Conservation (phyloP, 2,329 filamentous ascomycete genomes). For the Paraphoma chrysanthemicola region DNA sequence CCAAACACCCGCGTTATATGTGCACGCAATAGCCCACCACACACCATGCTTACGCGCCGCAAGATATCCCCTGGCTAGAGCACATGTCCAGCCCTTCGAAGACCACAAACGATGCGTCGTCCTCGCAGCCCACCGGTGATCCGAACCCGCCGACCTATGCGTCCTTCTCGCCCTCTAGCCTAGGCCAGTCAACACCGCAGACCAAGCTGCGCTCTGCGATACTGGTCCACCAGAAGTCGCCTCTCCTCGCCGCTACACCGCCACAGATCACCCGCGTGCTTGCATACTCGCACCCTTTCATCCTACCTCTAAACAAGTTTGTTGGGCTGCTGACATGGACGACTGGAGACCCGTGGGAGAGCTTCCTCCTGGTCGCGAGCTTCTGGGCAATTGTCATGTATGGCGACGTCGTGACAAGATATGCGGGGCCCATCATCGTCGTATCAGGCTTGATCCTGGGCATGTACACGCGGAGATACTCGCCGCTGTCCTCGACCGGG, state of each 20-base stretch:
- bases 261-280: conserved; percentile 93
- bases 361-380: conserved; percentile 81
- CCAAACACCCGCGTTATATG: conserved; percentile 16
- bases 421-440: conserved; percentile 82
- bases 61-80: conserved; percentile 52
- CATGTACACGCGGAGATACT: conserved; percentile 92
- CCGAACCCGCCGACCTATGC: conserved; percentile 76
- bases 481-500: conserved; percentile 84
- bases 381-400: conserved; percentile 92
- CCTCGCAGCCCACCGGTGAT: conserved; percentile 49
- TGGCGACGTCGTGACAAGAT: conserved; percentile 80
- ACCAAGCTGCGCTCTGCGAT: conserved; percentile 86
- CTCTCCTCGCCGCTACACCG: conserved; percentile 88
- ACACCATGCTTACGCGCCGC: conserved; percentile 36
- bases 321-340: conserved; percentile 92
- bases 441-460: conserved; percentile 81
- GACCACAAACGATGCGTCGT: conserved; percentile 47
- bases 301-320: conserved; percentile 85
- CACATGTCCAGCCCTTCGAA: conserved; percentile 50
- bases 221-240: conserved; percentile 95
- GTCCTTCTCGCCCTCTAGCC: conserved; percentile 84
- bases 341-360: conserved; percentile 93
- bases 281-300: conserved; percentile 93
- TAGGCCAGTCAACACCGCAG: conserved; percentile 71
- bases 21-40: conserved; percentile 11